Base-by-base conservation (phyloP, 129 eudicot species). In the Saposhnikovia divaricata region DNA sequence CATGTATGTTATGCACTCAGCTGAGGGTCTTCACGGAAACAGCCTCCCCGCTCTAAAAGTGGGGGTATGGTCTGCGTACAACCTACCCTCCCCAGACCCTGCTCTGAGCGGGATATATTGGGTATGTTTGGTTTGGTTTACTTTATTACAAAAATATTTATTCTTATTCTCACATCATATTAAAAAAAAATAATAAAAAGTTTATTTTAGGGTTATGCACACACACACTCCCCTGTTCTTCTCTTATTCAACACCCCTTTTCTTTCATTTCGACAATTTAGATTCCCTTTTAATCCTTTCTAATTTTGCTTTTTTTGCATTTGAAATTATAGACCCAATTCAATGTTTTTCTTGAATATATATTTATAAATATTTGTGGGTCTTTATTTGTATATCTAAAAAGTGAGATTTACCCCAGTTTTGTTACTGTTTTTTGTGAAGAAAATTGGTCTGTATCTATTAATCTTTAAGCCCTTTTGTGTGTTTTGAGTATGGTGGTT, bases 181-280 rank as follows among this genome's bases (percentile, higher is more conserved):
- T 48, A 48, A 48, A 48, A 48, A 48, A 48, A 3, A 3, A 48
- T 12, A 12, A 47, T 31, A 3, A 50, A 16, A 50, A 16, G 23
- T 16, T 59, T 59, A 59, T 59, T 59, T 59, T n/a, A 59, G 68
- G 68, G 68, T 10, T 59, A 9, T 28, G 7, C 34, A 59, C 34
- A 23, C 5, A 59, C 34, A n/a, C 68, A 23, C 66, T 59, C 34
- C 34, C 68, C 68, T 59, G 34, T 59, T 59, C 68, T n/a, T 59
- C 68, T n/a, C 68, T 59, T 59, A 59, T 59, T 59, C 68, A 59
- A 59, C 68, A 59, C 34, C 68, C 68, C 68, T n/a, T n/a, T 59
- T 59, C 34, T n/a, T 59, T 59, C 0, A 0, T n/a, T 55, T 21
- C 28, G 2, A 8, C 65, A 55, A 55, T 55, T 59, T 59, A n/a